phyloP scores from a whole-genome alignment of 441 rosid species.

The Isatis lusitanica region DNA sequence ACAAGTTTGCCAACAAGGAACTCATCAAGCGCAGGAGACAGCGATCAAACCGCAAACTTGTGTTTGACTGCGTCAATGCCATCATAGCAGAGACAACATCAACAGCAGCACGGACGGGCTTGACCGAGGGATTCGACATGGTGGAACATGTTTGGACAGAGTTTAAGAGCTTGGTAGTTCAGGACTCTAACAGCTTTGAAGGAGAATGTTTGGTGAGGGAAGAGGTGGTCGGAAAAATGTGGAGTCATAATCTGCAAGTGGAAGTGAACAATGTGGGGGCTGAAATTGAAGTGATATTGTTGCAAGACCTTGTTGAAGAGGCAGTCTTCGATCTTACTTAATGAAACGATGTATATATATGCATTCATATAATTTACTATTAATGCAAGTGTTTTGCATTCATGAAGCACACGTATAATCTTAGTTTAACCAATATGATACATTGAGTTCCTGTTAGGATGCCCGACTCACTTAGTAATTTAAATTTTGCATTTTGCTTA shows the following conservation, averaged over 20 bases:
- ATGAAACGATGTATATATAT: conserved; percentile 35
- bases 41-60: conserved; percentile 64
- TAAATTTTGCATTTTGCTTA: neutral
- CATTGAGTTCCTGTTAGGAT: neutral
- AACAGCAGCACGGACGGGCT: conserved; percentile 1
- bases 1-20: conserved; percentile 53
- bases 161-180: conserved; percentile 61
- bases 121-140: conserved; percentile 32
- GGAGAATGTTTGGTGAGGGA: conserved; percentile 57
- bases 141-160: conserved; percentile 65
- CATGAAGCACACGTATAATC: neutral
- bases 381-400: conserved; percentile 12
- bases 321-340: conserved; percentile 55
- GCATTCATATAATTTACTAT: neutral
- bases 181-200: conserved; percentile 52
- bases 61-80: conserved; percentile 70
- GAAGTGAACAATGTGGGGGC: conserved; percentile 53
- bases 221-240: conserved; percentile 68
- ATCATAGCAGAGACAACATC: conserved; percentile 49
- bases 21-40: conserved; percentile 55
- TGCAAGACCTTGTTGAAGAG: conserved; percentile 77
- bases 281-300: conserved; percentile 62
- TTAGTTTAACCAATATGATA: neutral
- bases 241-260: conserved; percentile 51
- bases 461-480: neutral